Base-by-base conservation (phyloP, 1,284 basidiomycete genomes). In the Testicularia cyperi region DNA sequence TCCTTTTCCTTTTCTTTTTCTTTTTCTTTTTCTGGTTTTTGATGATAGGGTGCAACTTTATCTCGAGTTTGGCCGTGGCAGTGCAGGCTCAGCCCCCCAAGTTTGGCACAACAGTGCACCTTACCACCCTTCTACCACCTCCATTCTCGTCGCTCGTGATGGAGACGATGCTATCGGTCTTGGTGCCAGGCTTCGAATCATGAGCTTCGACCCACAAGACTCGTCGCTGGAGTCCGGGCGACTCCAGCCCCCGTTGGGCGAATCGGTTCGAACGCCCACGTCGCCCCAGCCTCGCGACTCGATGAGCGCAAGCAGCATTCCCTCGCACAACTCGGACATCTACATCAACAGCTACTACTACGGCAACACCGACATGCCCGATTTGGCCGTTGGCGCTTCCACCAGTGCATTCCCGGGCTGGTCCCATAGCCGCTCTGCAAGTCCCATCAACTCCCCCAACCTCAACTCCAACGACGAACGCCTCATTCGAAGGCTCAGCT, bases 281-380 rank as follows among this genome's bases (percentile, higher is more conserved):
- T 52, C 44, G 5, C 44, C 52, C 22, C 35, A 49, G 2, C 15
- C 36, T 16, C 29, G 54, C n/a, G 48, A 57, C 20, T 53, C 48
- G 10, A 27, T 41, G 38, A 51, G 54, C 37, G 45, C 45, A 27
- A 49, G 45, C 51, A 64, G 61, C 29, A 55, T 65, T 36, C 63
- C 63, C 21, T 44, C 41, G 23, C 53, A 53, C 38, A 49, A 47
- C 21, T 65, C 63, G 23, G 51, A 53, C 20, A 51, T 51, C 33
- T 65, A 57, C 49, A 62, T 65, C 48, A 62, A 57, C 44, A 53
- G 48, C 47, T 65, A 65, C 37, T 65, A 65, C 38, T 65, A 65
- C 37, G 63, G 63, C 32, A 65, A 65, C 30, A 33, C 33, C 15
- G 38, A 65, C 24, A 65, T 65, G 58, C 45, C 53, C n/a, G 57